Evolutionary conservation across 257 asterid species (phyloP), one percentile per base, ranked within the genome.

Genomic region (Datura wrightii): DNA sequence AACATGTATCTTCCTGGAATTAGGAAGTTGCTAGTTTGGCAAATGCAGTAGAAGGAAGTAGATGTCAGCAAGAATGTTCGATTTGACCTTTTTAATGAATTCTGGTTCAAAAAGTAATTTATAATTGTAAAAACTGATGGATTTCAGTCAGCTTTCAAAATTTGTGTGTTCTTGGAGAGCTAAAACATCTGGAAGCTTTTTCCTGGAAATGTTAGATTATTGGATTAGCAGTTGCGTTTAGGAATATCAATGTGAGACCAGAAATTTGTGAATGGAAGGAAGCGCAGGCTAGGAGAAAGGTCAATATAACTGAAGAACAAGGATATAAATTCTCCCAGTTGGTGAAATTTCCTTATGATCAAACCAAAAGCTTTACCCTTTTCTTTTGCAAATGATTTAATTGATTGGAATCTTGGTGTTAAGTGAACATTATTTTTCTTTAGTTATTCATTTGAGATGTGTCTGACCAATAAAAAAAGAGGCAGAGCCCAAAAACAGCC

Each of bases 151-250:
- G 24, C 63, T 0, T 52, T 31, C 62, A 31, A 52, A 14, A 50
- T 76, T 6, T 76, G 46, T 78, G 15, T 69, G 31, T 59, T 3
- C 34, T 14, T 13, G n/a, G 79, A 62, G 16, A 10, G 70, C 44
- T 24, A 1, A 41, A 59, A 34, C 36, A 84, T 13, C 39, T 60
- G 56, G 37, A 9, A 52, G 42, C n/a, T 48, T 19, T 14, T 52
- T 39, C 24, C n/a, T 37, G 54, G 80, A 10, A 63, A 83, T 50
- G 44, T 7, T 7, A 52, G 82, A 78, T 78, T 63, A 50, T 78
- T 52, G 46, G 82, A 34, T 15, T 15, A 31, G 46, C 82, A 31
- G 7, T 31, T 52, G 69, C 39, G 11, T 83, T 18, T 50, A 36
- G 60, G 6, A 15, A 67, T 36, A 9, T 55, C 79, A 48, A 42